These are phyloP conservation scores for Flagelloscypha sp. DNA, from an alignment of 768 basidiomycete species.

Conservation along the genomic window DNA sequence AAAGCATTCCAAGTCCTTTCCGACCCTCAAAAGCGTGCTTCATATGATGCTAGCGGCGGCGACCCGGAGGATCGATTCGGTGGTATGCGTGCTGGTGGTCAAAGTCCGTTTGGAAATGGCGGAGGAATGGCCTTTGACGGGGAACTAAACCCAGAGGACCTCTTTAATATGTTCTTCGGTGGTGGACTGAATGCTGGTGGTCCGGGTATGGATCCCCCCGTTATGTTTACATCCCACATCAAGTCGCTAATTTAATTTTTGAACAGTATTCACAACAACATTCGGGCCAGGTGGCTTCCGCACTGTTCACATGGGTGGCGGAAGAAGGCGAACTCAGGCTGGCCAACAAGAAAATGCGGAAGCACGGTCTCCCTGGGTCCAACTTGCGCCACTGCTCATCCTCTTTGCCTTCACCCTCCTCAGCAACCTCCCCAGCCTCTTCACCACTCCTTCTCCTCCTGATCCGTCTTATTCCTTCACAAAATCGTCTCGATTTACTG, in stretches of 20 bases:
- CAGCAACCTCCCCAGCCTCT: constrained; percentile 70
- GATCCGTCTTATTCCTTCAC: constrained; percentile 78
- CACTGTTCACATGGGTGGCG: constrained; percentile 50
- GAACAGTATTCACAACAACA: constrained; percentile 61
- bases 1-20: constrained; percentile 96
- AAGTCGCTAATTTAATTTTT: constrained; percentile 6
- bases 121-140: constrained; percentile 54
- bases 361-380: constrained; percentile 57
- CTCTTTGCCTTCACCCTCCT: constrained; percentile 80
- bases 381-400: constrained; percentile 78
- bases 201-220: constrained; percentile 30
- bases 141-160: constrained; percentile 89
- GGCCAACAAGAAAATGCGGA: constrained; percentile 33
- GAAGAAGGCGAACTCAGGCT: constrained; percentile 23
- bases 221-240: background rate
- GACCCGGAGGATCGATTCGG: constrained; percentile 83
- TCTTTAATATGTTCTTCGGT: constrained; percentile 99
- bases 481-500: constrained; percentile 49
- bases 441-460: constrained; percentile 56
- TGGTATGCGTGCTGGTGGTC: constrained; percentile 53
- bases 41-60: constrained; percentile 73
- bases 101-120: constrained; percentile 37
- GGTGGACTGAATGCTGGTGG: constrained; percentile 52
- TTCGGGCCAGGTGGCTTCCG: constrained; percentile 85
- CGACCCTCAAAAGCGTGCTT: constrained; percentile 85